A percentile compares a stretch with the other conserved stretches of the same genome.
Conservation (phyloP, 2,329 filamentous ascomycete genomes). For the Scedosporium aurantiacum region DNA sequence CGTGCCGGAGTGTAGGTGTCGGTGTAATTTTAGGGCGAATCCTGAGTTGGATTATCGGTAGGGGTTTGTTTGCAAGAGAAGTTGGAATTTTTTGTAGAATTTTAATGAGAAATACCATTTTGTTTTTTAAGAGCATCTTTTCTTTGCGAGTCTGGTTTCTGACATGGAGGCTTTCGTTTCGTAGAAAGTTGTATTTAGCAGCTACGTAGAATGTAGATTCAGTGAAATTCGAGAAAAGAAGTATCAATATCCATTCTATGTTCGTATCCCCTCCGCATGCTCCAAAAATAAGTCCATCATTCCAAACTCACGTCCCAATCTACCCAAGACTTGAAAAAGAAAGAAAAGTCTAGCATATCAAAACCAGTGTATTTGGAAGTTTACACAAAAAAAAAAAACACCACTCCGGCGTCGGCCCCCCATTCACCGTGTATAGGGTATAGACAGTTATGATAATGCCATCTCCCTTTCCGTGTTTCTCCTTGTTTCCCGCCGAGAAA, state of each 20-base stretch:
- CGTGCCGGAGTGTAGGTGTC: conserved; percentile 56
- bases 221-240: no score
- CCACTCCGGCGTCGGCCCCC: no score
- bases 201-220: no score
- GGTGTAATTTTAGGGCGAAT: conserved; percentile 50
- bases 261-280: not conserved
- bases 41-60: conserved; percentile 44
- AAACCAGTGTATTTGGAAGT: not conserved
- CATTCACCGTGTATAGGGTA: not conserved
- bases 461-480: not conserved
- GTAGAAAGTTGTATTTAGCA: no score
- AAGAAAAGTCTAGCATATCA: not conserved
- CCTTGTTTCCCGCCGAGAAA: no score
- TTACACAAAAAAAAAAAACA: no score
- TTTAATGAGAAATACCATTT: no score
- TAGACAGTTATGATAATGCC: not conserved
- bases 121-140: no score
- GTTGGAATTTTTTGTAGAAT: no score
- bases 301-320: not conserved
- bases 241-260: not conserved
- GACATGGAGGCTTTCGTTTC: no score
- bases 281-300: not conserved
- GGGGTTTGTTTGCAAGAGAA: no score
- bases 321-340: not conserved
- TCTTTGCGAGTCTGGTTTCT: no score